Evolutionary conservation across 169 alveolate genomes (phyloP).

Genomic region (Ichthyophthirius multifiliis): DNA sequence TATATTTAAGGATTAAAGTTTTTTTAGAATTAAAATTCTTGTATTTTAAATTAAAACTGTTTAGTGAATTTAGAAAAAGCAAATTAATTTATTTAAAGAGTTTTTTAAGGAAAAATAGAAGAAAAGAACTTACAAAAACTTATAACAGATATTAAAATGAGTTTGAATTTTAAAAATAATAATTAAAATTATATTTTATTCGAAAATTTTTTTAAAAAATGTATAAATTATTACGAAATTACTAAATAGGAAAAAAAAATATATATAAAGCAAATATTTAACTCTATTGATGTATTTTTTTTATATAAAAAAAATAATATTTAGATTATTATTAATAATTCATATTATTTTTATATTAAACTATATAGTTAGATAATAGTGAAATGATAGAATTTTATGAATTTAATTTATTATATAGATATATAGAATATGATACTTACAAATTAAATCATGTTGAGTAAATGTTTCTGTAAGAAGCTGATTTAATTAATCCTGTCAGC

Average conservation of each 20-base stretch:
- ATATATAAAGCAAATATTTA: neutral
- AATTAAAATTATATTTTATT: neutral
- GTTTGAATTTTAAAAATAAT: neutral
- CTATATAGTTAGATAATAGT: neutral
- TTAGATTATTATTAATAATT: neutral
- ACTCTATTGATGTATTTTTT: conserved; percentile 1
- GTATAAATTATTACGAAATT: neutral
- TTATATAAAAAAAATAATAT: neutral
- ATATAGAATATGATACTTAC: neutral
- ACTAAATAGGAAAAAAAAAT: neutral
- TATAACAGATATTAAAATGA: neutral
- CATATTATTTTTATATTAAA: too few relatives aligned
- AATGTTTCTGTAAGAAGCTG: neutral
- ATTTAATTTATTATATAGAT: neutral
- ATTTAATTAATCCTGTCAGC: neutral
- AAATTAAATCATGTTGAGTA: neutral
- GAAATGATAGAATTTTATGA: neutral
- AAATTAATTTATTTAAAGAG: neutral
- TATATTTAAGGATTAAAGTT: neutral
- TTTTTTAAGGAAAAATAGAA: too few relatives aligned
- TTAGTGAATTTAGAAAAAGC: neutral
- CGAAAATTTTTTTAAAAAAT: neutral
- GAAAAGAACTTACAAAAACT: neutral
- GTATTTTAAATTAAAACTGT: neutral
- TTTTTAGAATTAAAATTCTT: neutral